phyloP scores from a whole-genome alignment of 352 stramenopile genomes.

The Hyaloperonospora brassicae region DNA sequence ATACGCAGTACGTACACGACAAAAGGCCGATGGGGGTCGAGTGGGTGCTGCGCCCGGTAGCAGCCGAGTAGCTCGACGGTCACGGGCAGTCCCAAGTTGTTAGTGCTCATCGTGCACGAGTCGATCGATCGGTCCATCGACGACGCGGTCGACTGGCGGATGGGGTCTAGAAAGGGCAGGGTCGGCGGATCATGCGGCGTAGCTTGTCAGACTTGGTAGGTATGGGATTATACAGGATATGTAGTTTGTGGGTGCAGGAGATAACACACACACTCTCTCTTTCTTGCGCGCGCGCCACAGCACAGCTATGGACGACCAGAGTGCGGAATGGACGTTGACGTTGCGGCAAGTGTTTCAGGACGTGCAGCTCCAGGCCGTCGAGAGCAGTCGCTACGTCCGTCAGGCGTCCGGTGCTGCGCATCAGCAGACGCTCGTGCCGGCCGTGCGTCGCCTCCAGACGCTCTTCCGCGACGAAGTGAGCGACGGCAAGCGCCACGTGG shows the following conservation, averaged over 20 bases:
- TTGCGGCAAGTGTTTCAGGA: slow-evolving; percentile 61
- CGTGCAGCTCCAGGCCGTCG: slow-evolving; percentile 53
- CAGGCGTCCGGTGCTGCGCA: slow-evolving; percentile 17
- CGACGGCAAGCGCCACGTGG: slow-evolving; percentile 24
- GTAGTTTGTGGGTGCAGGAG: no score
- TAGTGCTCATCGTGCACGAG: no score
- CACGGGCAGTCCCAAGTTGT: slow-evolving; percentile 52
- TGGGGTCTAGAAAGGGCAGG: no score
- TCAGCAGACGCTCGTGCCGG: slow-evolving; percentile 40
- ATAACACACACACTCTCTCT: no score
- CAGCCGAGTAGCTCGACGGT: slow-evolving; percentile 77
- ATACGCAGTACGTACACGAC: slow-evolving; percentile 74
- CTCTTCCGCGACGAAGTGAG: slow-evolving; percentile 48
- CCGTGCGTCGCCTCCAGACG: slow-evolving; percentile 39
- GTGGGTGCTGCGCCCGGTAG: slow-evolving; percentile 57
- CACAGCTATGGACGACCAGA: no score
- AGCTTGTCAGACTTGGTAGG: no score
- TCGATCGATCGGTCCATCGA: no score
- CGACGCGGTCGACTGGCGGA: no score
- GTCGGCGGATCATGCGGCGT: no score
- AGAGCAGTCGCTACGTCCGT: slow-evolving; percentile 37
- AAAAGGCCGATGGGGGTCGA: slow-evolving; percentile 37
- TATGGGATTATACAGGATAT: no score
- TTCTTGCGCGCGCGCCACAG: no score
- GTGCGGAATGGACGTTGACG: slow-evolving; percentile 44